Base-by-base conservation (phyloP, 352 stramenopile species). In the Pythium dissimile region DNA sequence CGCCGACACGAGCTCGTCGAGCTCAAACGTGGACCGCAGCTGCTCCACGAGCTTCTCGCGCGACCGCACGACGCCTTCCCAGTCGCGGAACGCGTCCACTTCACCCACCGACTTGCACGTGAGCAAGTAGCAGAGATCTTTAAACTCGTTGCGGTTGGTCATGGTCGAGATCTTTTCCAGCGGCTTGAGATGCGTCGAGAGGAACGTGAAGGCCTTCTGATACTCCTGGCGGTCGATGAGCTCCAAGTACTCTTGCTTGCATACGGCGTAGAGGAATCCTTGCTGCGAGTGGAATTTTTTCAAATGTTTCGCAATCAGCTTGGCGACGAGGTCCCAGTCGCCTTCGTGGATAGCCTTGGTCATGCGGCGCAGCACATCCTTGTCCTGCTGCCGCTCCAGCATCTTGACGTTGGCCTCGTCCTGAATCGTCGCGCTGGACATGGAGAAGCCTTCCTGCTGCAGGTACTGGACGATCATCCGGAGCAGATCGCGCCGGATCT, bases 191-290 rank as follows among this genome's bases (percentile, higher is more conserved):
- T 93, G 80, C 62, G 86, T 92, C 30, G 82, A 91, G 54, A 96
- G 75, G 64, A 94, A 96, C 46, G 84, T 94, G 59, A 94, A 96
- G 12, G 84, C 86, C 31, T 94, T 94, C 62, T 96, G 84, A 58
- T 91, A 93, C 69, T 94, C 86, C 50, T 94, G 84, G 10, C 86
- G 76, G 55, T 94, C 83, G 53, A 94, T 93, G 23, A 96, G 82
- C 54, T 94, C 84, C 1, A 96, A 66, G 54, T 94, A 94, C 61
- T 96, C 84, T 56, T 96, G 85, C 57, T 92, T 93, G 67, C 81
- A 94, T 3, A 96, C 78, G 13, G 83, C 84, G 62, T 96, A 96
- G 21, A 94, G 73, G 53, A 96, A 96, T 6, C 83, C 83, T 42
- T 94, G 83, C 50, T 94, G 85, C 35, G 81, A 77, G 53, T 90